phyloP scores from a whole-genome alignment of 208 protist species.

The Sergeia podlipaevii region DNA sequence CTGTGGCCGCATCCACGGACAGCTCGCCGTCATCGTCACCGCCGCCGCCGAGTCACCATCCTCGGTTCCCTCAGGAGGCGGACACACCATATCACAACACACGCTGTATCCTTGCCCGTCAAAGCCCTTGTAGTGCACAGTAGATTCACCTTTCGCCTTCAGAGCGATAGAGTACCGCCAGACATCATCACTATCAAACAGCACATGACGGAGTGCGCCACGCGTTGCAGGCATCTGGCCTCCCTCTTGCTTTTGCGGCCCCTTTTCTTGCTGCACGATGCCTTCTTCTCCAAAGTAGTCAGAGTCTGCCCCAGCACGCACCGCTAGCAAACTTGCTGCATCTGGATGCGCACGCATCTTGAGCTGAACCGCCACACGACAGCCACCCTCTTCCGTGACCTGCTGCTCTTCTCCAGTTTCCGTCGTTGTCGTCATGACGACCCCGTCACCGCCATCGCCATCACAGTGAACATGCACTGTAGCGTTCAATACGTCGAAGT shows the following conservation, averaged over 20 bases:
- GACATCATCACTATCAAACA: constrained; percentile 22
- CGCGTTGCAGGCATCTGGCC: too few relatives aligned
- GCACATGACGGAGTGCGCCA: background rate
- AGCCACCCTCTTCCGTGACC: background rate
- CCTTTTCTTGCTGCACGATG: too few relatives aligned
- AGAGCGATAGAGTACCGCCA: constrained; percentile 54
- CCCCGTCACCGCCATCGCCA: background rate
- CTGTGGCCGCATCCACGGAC: constrained; percentile 31
- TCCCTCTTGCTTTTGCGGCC: too few relatives aligned
- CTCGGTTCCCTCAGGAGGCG: background rate
- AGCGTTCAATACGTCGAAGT: constrained; percentile 44
- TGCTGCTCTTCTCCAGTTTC: constrained; percentile 7
- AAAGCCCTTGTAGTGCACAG: constrained; percentile 78
- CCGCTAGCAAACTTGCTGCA: background rate
- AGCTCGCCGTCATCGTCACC: constrained; percentile 5
- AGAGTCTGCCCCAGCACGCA: background rate
- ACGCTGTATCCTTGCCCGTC: constrained; percentile 72
- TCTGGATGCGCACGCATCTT: constrained; percentile 9
- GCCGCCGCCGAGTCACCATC: background rate
- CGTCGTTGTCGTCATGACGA: constrained; percentile 11
- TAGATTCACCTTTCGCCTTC: constrained; percentile 12
- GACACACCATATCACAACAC: constrained; percentile 70
- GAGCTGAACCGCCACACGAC: constrained; percentile 18
- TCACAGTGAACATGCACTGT: constrained; percentile 25
- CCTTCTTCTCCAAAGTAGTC: constrained; percentile 1